phyloP scores from a whole-genome alignment of 148 eudicot genomes.

The Rheum nobile region DNA sequence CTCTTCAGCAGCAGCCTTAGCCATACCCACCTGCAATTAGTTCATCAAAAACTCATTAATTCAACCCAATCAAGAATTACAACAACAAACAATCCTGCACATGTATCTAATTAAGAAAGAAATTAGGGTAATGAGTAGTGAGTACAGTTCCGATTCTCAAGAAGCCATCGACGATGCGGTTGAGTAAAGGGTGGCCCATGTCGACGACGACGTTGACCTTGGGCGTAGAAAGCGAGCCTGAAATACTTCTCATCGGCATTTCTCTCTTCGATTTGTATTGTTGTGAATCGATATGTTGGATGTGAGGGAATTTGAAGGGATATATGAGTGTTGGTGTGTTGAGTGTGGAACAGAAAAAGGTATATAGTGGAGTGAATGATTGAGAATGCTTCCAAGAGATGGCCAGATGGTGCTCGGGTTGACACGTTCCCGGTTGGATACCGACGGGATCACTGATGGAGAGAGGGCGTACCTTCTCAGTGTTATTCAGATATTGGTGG shows the following conservation, averaged over 20 bases:
- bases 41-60: not conserved
- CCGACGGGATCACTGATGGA: no score
- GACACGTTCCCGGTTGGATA: no score
- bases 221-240: conserved; percentile 29
- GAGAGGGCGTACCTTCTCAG: no score
- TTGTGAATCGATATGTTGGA: not conserved
- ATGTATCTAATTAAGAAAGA: no score
- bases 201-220: conserved; percentile 49
- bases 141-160: conserved; percentile 74
- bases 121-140: not conserved
- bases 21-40: conserved; percentile 55
- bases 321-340: not conserved
- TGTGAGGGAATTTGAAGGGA: not conserved
- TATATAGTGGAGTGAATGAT: not conserved
- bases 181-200: conserved; percentile 62
- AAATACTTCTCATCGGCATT: conserved; percentile 51
- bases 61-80: not conserved
- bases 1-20: conserved; percentile 67
- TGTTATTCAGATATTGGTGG: no score
- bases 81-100: no score
- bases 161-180: conserved; percentile 75
- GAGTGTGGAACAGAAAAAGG: not conserved
- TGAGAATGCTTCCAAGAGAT: not conserved
- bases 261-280: not conserved
- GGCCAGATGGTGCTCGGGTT: no score